Evolutionary conservation across 2,329 filamentous ascomycete genomes (phyloP).

Genomic region (Fusarium praegraminearum): DNA sequence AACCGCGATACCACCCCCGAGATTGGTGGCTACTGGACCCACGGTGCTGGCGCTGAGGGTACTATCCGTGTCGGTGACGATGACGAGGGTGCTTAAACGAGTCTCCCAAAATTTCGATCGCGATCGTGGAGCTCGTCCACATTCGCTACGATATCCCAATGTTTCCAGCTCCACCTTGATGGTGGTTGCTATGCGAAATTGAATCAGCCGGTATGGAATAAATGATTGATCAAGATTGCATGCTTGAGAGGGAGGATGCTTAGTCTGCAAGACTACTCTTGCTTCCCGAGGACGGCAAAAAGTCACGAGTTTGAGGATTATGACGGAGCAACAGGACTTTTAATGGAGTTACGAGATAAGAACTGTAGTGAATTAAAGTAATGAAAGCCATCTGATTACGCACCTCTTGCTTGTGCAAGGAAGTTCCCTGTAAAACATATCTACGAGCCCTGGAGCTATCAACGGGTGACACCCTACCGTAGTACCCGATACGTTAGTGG

Average conservation of each 20-base stretch:
- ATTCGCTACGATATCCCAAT: neutral
- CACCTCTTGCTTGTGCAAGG: neutral
- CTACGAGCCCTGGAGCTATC: neutral
- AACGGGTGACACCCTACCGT: neutral
- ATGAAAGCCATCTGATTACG: fast-evolving
- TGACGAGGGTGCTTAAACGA: conserved; percentile 47
- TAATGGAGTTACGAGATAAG: neutral
- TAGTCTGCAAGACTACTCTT: neutral
- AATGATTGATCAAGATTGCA: conserved; percentile 18
- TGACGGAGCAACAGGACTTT: neutral
- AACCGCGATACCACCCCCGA: conserved; percentile 55
- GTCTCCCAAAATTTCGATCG: neutral
- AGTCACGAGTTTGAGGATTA: neutral
- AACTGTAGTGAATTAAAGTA: neutral
- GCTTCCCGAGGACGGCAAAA: neutral
- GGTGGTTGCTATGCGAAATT: neutral
- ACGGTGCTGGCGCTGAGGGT: conserved; percentile 53
- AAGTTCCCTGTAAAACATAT: neutral
- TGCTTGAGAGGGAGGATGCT: neutral
- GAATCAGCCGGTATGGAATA: conserved; percentile 9
- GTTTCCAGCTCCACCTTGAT: neutral
- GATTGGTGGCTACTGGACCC: conserved; percentile 55
- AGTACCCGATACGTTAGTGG: neutral
- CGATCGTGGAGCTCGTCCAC: neutral
- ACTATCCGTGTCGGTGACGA: conserved; percentile 57